Base-by-base conservation (phyloP, 495 filamentous ascomycete genomes). In the Neurospora africana region DNA sequence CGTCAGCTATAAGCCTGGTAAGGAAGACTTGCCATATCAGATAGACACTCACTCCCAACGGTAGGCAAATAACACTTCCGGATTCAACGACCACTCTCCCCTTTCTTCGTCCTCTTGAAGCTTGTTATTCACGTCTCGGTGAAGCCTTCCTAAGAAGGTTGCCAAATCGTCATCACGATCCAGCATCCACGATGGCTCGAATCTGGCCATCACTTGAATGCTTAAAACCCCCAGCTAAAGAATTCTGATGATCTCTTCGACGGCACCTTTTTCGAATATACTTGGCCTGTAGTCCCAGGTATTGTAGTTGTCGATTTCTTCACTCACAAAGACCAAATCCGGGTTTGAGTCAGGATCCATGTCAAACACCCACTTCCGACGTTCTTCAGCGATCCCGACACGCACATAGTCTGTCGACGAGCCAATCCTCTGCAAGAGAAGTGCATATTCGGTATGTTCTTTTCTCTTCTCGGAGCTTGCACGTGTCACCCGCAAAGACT, bases 271-370 rank as follows among this genome's bases (percentile, higher is more conserved):
- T 27, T 58, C 21, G 23, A 58, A 58, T 2, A 27, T 0, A 1
- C 21, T 58, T 0, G 47, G 23, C 11, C 23, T 6, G 47, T 30
- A n/a, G n/a, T 58, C 47, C 47, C 47, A 58, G 21, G 5, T 5
- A 58, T 2, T 0, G 6, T 0, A 0, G 1, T n/a, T 0, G 7
- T 1, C 19, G 0, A n/a, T 1, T n/a, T 0, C 0, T 43, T 0
- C 6, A 43, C 19, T 13, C 17, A 33, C 33, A n/a, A n/a, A n/a
- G n/a, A 6, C 38, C 38, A 2, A 2, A 2, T 39, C 38, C 4
- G 0, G 4, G 13, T 4, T 39, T 41, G 39, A 38, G 5, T 33
- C 2, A 33, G 2, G 35, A 35, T 8, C 5, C 7, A 36, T 36
- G 35, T 36, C 36, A 13, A 4, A 1, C 38, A 40, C 13, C 39